Percentiles rank a stretch among this genome's conserved stretches.
Evolutionary conservation across 1,284 basidiomycete genomes (phyloP).

Genomic region (Amylostereum areolatum): DNA sequence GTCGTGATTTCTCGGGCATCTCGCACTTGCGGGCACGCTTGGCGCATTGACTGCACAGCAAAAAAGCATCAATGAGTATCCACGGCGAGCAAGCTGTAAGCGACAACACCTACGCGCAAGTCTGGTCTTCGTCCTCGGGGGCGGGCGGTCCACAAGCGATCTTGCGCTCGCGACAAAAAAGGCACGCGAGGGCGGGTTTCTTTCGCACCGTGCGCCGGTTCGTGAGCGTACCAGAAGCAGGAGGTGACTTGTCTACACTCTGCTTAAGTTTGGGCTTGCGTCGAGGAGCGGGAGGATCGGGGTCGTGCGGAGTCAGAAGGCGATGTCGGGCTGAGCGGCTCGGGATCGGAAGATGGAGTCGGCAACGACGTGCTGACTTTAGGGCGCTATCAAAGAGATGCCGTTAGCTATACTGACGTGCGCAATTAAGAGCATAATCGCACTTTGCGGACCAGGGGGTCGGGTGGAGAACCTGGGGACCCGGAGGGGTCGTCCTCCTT

Average conservation of each 20-base stretch:
- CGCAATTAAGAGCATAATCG: too few species aligned
- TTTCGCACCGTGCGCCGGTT: slow-evolving; percentile 15
- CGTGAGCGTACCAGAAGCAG: slow-evolving; percentile 3
- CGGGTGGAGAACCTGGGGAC: too few species aligned
- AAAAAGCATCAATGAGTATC: slow-evolving; percentile 3
- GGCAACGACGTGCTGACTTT: slow-evolving; percentile 7
- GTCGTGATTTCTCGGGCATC: slow-evolving; percentile 46
- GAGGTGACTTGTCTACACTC: too few species aligned
- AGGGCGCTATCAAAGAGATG: too few species aligned
- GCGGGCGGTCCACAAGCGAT: slow-evolving; percentile 30
- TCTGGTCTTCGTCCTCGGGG: slow-evolving; percentile 19
- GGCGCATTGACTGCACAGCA: slow-evolving; percentile 42
- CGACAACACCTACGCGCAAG: slow-evolving; percentile 27
- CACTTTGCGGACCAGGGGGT: too few species aligned
- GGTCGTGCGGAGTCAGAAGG: too few species aligned
- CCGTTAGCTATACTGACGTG: too few species aligned
- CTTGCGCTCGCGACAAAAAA: slow-evolving; percentile 35
- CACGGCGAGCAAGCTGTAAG: not conserved
- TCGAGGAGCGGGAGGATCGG: too few species aligned
- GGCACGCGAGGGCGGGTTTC: slow-evolving; percentile 31
- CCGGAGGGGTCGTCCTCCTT: too few species aligned
- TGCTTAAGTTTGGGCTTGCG: too few species aligned
- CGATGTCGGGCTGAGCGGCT: slow-evolving; percentile 6
- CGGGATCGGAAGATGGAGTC: slow-evolving; percentile 8
- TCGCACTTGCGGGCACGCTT: slow-evolving; percentile 41